Evolutionary conservation across 768 basidiomycete species (phyloP).

Genomic region (Termitomyces sp.): DNA sequence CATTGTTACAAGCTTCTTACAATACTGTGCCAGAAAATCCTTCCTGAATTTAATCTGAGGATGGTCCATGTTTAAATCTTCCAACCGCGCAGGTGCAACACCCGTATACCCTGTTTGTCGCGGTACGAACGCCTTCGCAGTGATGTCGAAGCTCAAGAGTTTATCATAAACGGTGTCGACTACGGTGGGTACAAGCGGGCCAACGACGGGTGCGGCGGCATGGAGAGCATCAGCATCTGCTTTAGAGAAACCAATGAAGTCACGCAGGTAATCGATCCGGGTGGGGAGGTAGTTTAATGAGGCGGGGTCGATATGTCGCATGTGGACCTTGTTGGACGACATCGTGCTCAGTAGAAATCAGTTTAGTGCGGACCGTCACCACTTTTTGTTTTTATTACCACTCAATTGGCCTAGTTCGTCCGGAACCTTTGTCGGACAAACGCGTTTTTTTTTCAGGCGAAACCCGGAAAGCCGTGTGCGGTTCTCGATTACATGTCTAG

Average conservation of each 20-base stretch:
- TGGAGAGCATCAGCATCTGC: constrained; percentile 36
- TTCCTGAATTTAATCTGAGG: constrained; percentile 44
- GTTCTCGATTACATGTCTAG: background rate
- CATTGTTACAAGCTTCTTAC: constrained; percentile 33
- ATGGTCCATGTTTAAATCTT: constrained; percentile 34
- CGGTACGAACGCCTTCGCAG: constrained; percentile 30
- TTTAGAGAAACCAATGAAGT: constrained; percentile 37
- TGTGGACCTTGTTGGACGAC: background rate
- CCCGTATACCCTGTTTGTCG: constrained; percentile 37
- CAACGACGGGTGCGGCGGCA: constrained; percentile 33
- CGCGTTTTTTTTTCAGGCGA: background rate
- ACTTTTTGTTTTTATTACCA: background rate
- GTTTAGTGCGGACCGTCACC: background rate
- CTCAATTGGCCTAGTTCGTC: background rate
- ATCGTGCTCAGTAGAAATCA: background rate
- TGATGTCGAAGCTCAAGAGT: constrained; percentile 39
- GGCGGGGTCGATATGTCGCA: constrained; percentile 23
- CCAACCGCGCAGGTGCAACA: constrained; percentile 27
- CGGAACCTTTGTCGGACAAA: background rate
- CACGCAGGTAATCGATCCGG: constrained; percentile 37
- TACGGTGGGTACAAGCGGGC: constrained; percentile 34
- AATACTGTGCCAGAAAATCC: constrained; percentile 28
- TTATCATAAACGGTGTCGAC: constrained; percentile 43
- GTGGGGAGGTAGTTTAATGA: constrained; percentile 27
- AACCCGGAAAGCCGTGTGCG: background rate